Base-by-base conservation (phyloP, 2,329 filamentous ascomycete species). In the Penicillium sp. region DNA sequence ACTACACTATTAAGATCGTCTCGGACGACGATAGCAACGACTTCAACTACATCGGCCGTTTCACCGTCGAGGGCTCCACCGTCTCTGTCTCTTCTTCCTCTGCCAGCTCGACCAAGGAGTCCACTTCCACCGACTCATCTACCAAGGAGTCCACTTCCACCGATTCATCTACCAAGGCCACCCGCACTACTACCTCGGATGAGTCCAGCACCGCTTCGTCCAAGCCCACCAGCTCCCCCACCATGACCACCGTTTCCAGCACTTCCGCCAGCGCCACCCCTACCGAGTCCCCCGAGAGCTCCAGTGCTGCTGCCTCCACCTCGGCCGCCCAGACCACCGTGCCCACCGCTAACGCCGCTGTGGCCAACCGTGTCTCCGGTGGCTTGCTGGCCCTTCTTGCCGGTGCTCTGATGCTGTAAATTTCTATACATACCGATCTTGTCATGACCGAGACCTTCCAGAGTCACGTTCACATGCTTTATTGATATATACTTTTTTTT, bases 1-100 rank as follows among this genome's bases (percentile, higher is more conserved):
- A 79, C 67, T 84, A 83, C 75, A 78, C 80, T 55, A 70, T 84
- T 59, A 73, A 82, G 66, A 84, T 84, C 64, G 70, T 81, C 65
- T 70, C 74, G 61, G 80, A 81, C 61, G 60, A 61, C 7, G 64
- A 83, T 69, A 46, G 72, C 9, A 56, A 50, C 46, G 65, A 76
- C 57, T 73, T 70, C 68, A 84, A 84, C 76, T 84, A 80, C 75
- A 78, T 77, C 35, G 77, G 78, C 7, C 75, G 75, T 57, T 84
- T 84, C 71, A 71, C 75, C 36, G 72, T 84, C 53, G 65, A 77
- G 12, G 78, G 76, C 58, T 71, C 73, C 58, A 77, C 75, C 55
- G 77, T 61, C 57, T 59, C 65, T 31, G 61, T 63, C 47, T 55
- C 64, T 14, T 67, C 70, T 45, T 64, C 67, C 47, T 67, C 68